Evolutionary conservation across 306 rosid genomes (phyloP).

Genomic region (Vigna reflexopilosa): DNA sequence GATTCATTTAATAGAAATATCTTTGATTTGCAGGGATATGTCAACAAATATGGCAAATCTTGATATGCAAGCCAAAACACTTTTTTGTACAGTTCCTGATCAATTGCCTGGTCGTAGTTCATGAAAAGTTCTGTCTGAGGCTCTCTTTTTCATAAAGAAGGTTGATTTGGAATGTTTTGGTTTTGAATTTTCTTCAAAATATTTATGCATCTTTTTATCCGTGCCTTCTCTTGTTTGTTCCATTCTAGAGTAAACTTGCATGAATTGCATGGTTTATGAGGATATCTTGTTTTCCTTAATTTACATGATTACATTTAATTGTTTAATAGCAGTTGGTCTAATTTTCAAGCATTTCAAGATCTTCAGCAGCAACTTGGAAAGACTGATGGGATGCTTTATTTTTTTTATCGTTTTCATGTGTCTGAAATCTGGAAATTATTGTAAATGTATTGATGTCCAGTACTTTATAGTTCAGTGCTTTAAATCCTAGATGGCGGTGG

Average conservation of each 20-base stretch:
- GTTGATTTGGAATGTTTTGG: conserved; percentile 43
- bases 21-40: conserved; percentile 87
- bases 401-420: conserved; percentile 14
- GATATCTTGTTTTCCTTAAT: conserved; percentile 38
- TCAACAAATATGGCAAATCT: conserved; percentile 80
- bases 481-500: not conserved
- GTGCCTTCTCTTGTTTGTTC: conserved; percentile 40
- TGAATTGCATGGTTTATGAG: conserved; percentile 42
- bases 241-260: conserved; percentile 37
- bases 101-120: conserved; percentile 48
- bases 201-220: conserved; percentile 29
- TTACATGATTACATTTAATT: conserved; percentile 12
- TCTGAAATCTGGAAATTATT: conserved; percentile 17
- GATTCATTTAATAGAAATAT: conserved; percentile 52
- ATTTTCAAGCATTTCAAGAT: conserved; percentile 23
- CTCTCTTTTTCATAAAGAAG: conserved; percentile 48
- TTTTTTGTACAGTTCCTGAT: conserved; percentile 62
- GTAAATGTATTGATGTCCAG: conserved; percentile 10
- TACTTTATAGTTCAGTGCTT: conserved; percentile 15
- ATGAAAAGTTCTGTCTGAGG: conserved; percentile 49
- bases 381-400: conserved; percentile 25
- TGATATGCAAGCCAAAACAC: conserved; percentile 59
- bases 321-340: conserved; percentile 12
- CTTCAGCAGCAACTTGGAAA: conserved; percentile 29
- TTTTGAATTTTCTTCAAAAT: conserved; percentile 40